These are phyloP conservation scores for Hibiscus tridactylites DNA, from an alignment of 345 rosid genomes.

Conservation along the genomic window DNA sequence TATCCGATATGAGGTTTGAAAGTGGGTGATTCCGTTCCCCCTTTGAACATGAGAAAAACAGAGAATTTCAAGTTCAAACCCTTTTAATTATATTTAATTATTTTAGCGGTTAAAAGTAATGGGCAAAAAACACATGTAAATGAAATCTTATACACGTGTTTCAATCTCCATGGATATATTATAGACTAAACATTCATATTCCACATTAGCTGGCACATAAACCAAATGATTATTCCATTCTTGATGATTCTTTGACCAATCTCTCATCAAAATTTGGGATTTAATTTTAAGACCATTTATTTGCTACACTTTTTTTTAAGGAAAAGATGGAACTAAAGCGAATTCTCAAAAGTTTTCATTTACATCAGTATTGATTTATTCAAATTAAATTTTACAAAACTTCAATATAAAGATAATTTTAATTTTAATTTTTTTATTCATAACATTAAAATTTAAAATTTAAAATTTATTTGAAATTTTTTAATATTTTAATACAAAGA, in stretches of 20 bases:
- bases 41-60: background rate
- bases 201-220: conserved; percentile 15
- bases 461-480: too few relatives aligned
- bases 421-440: too few relatives aligned
- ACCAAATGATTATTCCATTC: background rate
- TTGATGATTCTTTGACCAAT: background rate
- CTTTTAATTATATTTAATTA: background rate
- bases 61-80: background rate
- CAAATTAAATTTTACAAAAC: too few relatives aligned
- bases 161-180: conserved; percentile 8
- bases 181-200: conserved; percentile 1
- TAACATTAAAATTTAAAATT: too few relatives aligned
- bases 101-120: background rate
- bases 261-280: background rate
- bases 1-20: background rate
- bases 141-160: conserved; percentile 10
- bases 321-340: too few relatives aligned
- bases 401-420: too few relatives aligned
- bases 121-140: background rate
- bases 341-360: too few relatives aligned
- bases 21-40: conserved; percentile 16
- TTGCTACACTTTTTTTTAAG: background rate
- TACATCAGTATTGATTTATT: too few relatives aligned
- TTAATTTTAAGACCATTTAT: background rate
- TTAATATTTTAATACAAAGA: background rate